A percentile compares a stretch with the other conserved stretches of the same genome.
Evolutionary conservation across 345 rosid genomes (phyloP).

Genomic region (Citrus medica): DNA sequence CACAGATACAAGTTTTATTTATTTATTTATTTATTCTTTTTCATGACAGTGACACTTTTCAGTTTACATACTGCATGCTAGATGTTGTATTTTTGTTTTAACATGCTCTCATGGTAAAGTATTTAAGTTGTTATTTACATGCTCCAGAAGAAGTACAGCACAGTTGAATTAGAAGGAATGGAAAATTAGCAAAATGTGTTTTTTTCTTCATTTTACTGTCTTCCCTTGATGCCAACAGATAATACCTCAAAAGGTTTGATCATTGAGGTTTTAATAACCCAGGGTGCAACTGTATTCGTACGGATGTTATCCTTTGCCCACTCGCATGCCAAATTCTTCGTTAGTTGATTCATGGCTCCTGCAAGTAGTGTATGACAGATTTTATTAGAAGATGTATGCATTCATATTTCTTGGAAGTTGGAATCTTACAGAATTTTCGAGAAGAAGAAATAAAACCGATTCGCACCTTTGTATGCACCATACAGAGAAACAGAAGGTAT

Average conservation of each 20-base stretch:
- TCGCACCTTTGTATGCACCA: neutral
- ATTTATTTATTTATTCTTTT: no score
- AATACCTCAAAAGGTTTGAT: neutral
- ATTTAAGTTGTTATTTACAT: no score
- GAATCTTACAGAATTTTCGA: neutral
- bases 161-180: neutral
- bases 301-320: conserved; percentile 53
- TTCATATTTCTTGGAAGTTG: neutral
- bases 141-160: neutral
- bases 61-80: no score
- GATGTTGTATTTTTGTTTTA: no score
- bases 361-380: neutral
- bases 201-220: no score
- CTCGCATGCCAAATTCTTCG: conserved; percentile 49
- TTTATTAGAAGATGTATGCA: neutral
- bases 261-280: conserved; percentile 32
- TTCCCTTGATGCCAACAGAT: neutral
- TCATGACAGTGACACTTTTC: no score
- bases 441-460: neutral
- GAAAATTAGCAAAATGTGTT: no score
- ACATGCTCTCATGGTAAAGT: no score
- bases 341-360: conserved; percentile 46
- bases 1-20: no score
- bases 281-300: conserved; percentile 37
- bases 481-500: neutral